Percentiles rank a stretch among this genome's conserved stretches.
These are phyloP conservation scores for Daedalea quercina DNA, from an alignment of 768 basidiomycete species.

Conservation along the genomic window DNA sequence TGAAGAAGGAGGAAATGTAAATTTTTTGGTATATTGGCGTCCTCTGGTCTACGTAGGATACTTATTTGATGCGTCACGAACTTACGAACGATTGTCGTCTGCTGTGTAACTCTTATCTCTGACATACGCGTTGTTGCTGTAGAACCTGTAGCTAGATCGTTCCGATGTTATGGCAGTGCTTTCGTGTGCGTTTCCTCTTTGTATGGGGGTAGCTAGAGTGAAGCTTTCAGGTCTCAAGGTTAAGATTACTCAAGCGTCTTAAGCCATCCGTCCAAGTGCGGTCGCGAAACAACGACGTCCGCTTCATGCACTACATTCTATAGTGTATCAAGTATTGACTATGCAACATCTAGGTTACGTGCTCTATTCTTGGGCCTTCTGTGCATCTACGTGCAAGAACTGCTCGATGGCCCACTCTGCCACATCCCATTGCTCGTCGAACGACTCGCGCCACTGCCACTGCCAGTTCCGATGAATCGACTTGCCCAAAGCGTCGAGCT, in stretches of 20 bases:
- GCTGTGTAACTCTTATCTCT: neutral
- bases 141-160: neutral
- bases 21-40: neutral
- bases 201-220: no score
- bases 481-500: conserved; percentile 4
- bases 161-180: neutral
- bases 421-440: conserved; percentile 10
- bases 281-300: no score
- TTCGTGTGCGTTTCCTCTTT: neutral
- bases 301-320: no score
- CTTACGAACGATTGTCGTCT: neutral
- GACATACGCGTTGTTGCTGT: neutral
- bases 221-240: no score
- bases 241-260: no score
- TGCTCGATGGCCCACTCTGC: conserved; percentile 6
- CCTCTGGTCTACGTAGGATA: no score
- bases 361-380: neutral
- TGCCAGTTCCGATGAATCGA: conserved; percentile 9
- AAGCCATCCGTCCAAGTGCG: no score
- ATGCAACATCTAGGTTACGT: no score
- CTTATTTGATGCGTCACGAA: no score
- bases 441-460: conserved; percentile 10
- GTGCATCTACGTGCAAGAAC: neutral
- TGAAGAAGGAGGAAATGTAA: conserved; percentile 20
- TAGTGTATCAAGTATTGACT: no score